Base-by-base conservation (phyloP, 257 asterid genomes). In the Solanum megistacrolobum region DNA sequence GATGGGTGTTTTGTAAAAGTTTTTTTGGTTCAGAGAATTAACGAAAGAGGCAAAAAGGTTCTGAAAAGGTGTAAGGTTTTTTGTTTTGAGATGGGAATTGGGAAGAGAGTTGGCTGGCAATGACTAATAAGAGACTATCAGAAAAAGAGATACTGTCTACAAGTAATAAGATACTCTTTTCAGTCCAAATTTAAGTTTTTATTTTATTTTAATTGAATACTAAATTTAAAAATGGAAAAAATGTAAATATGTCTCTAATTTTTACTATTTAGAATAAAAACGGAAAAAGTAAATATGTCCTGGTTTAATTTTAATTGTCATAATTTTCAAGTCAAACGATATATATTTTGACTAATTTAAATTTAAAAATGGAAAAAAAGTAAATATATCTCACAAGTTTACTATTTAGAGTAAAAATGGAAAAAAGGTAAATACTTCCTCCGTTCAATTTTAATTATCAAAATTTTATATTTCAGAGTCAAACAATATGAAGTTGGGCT, bases 71-170 rank as follows among this genome's bases (percentile, higher is more conserved):
- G 87, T 13, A 14, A 72, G 18, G 6, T 74, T 58, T 66, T 81
- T 87, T 79, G 87, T 65, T 66, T 79, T 87, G 89, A 87, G 55
- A 78, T 36, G 78, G 12, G 74, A 83, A 18, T 31, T 20, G 74
- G 62, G 85, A 58, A 65, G 52, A 32, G 75, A 41, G 48, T 79
- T 38, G 55, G 87, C 84, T 88, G 89, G 87, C 89, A 87, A 58
- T 87, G 29, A 73, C 81, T 72, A 72, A 72, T 16, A 20, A 55
- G 39, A 71, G 25, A 71, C 41, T 16, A 71, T 18, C 31, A 35
- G 73, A 27, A 52, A 27, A 58, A 18, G 43, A 18, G 27, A 31
- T 32, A 72, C 79, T 68, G 10, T 29, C 74, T 27, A 2, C 35
- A 4, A 35, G 18, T 60, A 25, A 79, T 25, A 14, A 14, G 38